Conservation (phyloP, 345 rosid genomes). For the Acer saccharum region DNA sequence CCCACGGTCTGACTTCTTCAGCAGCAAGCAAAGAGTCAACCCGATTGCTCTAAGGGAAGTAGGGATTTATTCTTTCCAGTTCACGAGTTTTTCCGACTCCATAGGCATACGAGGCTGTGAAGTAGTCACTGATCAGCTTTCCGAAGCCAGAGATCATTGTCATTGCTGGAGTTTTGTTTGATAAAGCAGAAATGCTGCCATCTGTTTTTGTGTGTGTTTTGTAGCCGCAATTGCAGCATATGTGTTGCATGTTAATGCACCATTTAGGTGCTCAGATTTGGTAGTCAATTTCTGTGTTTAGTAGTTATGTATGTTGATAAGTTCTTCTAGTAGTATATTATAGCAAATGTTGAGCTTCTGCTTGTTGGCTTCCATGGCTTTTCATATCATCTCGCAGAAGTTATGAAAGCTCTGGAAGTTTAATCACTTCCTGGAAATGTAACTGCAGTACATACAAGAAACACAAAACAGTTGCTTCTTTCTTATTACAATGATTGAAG, state of each 20-base stretch:
- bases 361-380: slow-evolving; percentile 8
- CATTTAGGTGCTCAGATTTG: slow-evolving; percentile 5
- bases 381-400: neutral
- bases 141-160: neutral
- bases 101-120: neutral
- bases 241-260: neutral
- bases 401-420: neutral
- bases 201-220: slow-evolving; percentile 9
- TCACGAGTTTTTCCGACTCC: neutral
- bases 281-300: neutral
- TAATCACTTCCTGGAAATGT: neutral
- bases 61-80: neutral
- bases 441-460: slow-evolving; percentile 1
- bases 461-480: neutral
- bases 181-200: neutral
- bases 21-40: slow-evolving; percentile 13
- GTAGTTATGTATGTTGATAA: neutral
- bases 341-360: neutral
- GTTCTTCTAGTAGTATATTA: neutral
- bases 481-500: neutral
- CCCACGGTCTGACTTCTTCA: slow-evolving; percentile 4
- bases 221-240: neutral
- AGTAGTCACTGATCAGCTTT: slow-evolving; percentile 7
- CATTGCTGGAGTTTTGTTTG: neutral
- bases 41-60: slow-evolving; percentile 3